Percentiles rank a stretch among this genome's conserved stretches.
Evolutionary conservation across 148 eudicot species (phyloP).

Genomic region (Beta vulgaris): DNA sequence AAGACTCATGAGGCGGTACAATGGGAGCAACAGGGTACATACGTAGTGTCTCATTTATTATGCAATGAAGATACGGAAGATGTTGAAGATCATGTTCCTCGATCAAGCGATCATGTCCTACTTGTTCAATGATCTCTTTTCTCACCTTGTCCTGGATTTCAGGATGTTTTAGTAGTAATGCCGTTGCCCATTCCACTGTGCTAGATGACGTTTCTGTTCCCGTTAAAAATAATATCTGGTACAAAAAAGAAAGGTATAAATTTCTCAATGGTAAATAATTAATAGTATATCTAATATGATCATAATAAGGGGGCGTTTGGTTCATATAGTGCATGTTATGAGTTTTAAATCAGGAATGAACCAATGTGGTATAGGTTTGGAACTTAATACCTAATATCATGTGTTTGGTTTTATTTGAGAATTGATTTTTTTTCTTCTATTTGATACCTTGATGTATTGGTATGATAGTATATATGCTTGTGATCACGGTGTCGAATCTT

Average conservation of each 20-base stretch:
- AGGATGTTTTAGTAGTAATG: conserved; percentile 5
- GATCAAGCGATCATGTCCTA: conserved; percentile 13
- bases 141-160: background rate
- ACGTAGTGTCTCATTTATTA: conserved; percentile 22
- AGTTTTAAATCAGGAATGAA: too few relatives aligned
- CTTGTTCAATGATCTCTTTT: conserved; percentile 3
- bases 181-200: conserved; percentile 20
- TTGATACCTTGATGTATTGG: too few relatives aligned
- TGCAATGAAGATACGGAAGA: conserved; percentile 22
- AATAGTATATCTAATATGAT: background rate
- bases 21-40: conserved; percentile 19
- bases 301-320: background rate
- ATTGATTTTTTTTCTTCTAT: too few relatives aligned
- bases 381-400: too few relatives aligned
- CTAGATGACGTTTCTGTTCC: conserved; percentile 23
- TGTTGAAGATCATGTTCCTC: conserved; percentile 9
- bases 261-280: background rate
- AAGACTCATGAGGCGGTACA: conserved; percentile 14
- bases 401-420: too few relatives aligned
- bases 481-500: too few relatives aligned
- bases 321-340: too few relatives aligned
- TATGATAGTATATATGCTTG: too few relatives aligned
- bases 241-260: background rate
- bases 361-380: too few relatives aligned
- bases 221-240: conserved; percentile 10